Evolutionary conservation across 1,284 basidiomycete genomes (phyloP).

Genomic region (Nidula niveotomentosa): DNA sequence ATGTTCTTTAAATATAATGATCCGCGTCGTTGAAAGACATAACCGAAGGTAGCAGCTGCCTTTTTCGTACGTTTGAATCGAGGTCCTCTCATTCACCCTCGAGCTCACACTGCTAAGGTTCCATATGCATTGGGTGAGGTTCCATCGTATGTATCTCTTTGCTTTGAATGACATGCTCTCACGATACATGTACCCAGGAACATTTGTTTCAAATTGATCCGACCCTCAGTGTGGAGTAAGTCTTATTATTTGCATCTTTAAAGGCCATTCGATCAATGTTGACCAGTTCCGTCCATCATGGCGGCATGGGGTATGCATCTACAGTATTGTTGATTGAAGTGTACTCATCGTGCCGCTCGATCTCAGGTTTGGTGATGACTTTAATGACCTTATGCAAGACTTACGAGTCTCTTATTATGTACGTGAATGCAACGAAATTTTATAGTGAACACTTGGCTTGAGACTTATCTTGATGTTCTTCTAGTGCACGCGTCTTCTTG

Average conservation of each 20-base stretch:
- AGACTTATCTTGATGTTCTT: background rate
- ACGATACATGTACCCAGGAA: constrained; percentile 28
- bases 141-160: constrained; percentile 38
- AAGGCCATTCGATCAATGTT: constrained; percentile 3
- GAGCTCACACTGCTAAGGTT: constrained; percentile 24
- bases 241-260: constrained; percentile 4
- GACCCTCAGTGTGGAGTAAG: constrained; percentile 48
- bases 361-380: constrained; percentile 35
- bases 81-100: too few relatives aligned
- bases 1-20: background rate
- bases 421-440: constrained; percentile 6
- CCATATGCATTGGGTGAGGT: constrained; percentile 45
- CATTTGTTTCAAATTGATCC: constrained; percentile 41
- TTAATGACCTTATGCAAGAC: constrained; percentile 36
- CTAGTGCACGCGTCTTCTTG: constrained; percentile 46
- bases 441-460: background rate
- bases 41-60: constrained; percentile 38
- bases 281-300: constrained; percentile 46
- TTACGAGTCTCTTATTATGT: constrained; percentile 32
- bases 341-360: constrained; percentile 9
- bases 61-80: constrained; percentile 38
- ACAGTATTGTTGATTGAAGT: background rate
- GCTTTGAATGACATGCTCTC: background rate
- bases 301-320: constrained; percentile 37
- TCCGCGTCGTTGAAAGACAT: too few relatives aligned